phyloP scores from a whole-genome alignment of 140 eudicot genomes.

The Anethum foeniculum region DNA sequence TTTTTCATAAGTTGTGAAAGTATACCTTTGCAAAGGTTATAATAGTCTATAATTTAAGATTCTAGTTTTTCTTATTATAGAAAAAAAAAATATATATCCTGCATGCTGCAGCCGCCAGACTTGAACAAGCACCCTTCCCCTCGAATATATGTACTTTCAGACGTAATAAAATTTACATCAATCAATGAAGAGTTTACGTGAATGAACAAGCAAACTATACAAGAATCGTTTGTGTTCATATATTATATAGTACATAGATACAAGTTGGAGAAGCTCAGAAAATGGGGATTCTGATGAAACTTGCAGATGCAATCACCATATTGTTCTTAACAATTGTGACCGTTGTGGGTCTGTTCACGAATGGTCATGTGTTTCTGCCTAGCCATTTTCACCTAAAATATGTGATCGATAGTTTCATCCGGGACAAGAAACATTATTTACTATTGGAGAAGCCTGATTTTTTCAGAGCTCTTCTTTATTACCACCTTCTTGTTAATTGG shows the following conservation, averaged over 20 bases:
- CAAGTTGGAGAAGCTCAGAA: background rate
- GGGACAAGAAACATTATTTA: background rate
- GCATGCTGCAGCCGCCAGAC: background rate
- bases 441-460: background rate
- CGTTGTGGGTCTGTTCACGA: background rate
- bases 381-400: background rate
- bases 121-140: background rate
- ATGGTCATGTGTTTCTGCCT: background rate
- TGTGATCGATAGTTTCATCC: background rate
- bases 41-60: no score
- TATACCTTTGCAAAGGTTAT: no score
- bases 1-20: no score
- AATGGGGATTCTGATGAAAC: slow-evolving; percentile 1
- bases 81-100: no score
- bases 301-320: background rate
- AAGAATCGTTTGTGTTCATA: background rate
- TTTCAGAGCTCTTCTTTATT: background rate
- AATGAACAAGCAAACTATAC: background rate
- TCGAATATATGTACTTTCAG: no score
- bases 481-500: background rate
- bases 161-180: background rate
- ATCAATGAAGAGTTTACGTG: background rate
- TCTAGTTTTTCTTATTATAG: no score
- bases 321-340: background rate
- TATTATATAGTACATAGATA: background rate